Conservation (phyloP, 1,139 yeast genomes). For the Wickerhamiella infanticola region DNA sequence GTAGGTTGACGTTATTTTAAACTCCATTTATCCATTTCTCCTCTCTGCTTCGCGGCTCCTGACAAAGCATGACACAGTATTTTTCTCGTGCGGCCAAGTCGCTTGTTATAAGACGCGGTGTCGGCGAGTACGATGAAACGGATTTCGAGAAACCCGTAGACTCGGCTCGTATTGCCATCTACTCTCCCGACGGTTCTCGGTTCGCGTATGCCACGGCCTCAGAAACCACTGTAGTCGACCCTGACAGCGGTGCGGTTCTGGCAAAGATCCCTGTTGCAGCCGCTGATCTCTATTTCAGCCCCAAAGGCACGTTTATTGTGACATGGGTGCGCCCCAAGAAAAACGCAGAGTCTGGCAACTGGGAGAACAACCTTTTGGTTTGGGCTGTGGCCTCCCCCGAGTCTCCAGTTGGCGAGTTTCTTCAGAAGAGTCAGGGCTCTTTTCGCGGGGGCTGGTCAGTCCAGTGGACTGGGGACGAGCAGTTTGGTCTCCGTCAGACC, state of each 20-base stretch:
- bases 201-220: slow-evolving; percentile 34
- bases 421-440: slow-evolving; percentile 58
- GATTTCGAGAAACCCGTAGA: slow-evolving; percentile 13
- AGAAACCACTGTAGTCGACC: slow-evolving; percentile 39
- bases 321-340: slow-evolving; percentile 84
- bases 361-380: slow-evolving; percentile 61
- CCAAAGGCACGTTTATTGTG: slow-evolving; percentile 68
- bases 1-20: slow-evolving; percentile 11
- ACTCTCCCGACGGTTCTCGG: slow-evolving; percentile 33
- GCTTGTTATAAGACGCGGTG: slow-evolving; percentile 12
- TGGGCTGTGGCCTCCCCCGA: slow-evolving; percentile 32
- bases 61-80: slow-evolving; percentile 12
- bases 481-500: slow-evolving; percentile 47
- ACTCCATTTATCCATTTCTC: background rate
- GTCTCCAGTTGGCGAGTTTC: slow-evolving; percentile 43
- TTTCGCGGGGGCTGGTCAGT: slow-evolving; percentile 58
- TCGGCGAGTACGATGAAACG: slow-evolving; percentile 15
- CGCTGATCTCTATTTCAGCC: slow-evolving; percentile 74
- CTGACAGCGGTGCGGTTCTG: slow-evolving; percentile 34
- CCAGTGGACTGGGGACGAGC: slow-evolving; percentile 71
- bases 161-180: slow-evolving; percentile 26
- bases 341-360: slow-evolving; percentile 39
- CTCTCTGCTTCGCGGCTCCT: background rate
- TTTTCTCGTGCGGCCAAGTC: slow-evolving; percentile 13
- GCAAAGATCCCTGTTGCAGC: slow-evolving; percentile 38